Base-by-base conservation (phyloP, 345 rosid species). In the Bruguiera gymnorhiza region DNA sequence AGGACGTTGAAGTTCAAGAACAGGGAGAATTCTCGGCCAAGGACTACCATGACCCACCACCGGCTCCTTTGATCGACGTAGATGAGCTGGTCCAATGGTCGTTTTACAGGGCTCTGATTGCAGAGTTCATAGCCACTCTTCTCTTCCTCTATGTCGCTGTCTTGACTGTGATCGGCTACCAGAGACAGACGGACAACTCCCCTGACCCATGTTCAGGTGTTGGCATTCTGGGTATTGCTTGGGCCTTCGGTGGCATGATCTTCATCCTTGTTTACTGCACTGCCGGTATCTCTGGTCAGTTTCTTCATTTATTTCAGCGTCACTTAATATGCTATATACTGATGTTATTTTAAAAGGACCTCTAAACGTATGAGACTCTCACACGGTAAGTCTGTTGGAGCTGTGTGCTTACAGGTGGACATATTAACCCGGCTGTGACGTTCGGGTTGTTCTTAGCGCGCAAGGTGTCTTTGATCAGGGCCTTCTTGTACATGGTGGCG, bases 241-340 rank as follows among this genome's bases (percentile, higher is more conserved):
- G 96, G 98, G 94, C 98, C 62, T 90, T 92, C 2, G 98, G 98
- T 67, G 98, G 98, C 84, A 92, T 92, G 96, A 92, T 92, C 73
- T 92, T 92, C 61, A 80, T 92, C 60, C 98, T 92, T 53, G 96
- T 92, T 74, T 92, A 92, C 84, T 92, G 96, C 84, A 90, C 96
- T 5, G 95, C 96, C 6, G 98, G 96, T 70, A 84, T 90, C 75
- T 92, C 96, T 43, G 96, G 97, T 92, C 24, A 59, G 85, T 74
- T 15, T 15, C 59, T 55, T 7, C 27, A 8, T 26, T 55, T 26
- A 8, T 55, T 23, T 21, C 5, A 0, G 6, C 15, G 11, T 55
- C 46, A 39, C 46, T 39, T 10, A 9, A 11, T 39, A 10, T 34
- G 9, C 9, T 34, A 34, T 34, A 7, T 34, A 34, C 8, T 34